Conservation (phyloP, 192 early-diverging fungal species). For the Coemansia sp. region DNA sequence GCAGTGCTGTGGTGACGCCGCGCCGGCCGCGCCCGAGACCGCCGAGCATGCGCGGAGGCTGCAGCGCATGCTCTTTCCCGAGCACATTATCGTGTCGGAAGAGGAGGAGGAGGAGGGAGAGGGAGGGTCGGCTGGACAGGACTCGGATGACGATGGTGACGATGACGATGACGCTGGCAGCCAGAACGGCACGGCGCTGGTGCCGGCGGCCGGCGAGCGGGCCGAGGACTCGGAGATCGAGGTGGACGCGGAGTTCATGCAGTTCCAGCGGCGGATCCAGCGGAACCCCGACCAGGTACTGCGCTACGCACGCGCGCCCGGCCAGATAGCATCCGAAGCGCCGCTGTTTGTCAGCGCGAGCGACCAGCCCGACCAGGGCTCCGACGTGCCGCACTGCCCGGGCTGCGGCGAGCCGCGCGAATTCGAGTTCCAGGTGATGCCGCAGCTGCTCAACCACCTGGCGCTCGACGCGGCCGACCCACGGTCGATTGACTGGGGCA, state of each 20-base stretch:
- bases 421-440: slow-evolving; percentile 95
- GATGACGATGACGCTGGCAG: slow-evolving; percentile 18
- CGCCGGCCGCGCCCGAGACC: slow-evolving; percentile 1
- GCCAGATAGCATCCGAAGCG: slow-evolving; percentile 32
- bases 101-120: slow-evolving; percentile 56
- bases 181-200: slow-evolving; percentile 21
- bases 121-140: slow-evolving; percentile 35
- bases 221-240: slow-evolving; percentile 75
- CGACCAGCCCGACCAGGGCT: slow-evolving; percentile 53
- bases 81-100: slow-evolving; percentile 66
- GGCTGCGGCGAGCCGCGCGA: slow-evolving; percentile 67
- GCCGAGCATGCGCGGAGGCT: slow-evolving; percentile 15
- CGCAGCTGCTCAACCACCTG: slow-evolving; percentile 80
- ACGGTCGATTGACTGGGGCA: slow-evolving; percentile 87
- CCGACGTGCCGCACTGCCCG: slow-evolving; percentile 64
- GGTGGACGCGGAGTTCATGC: slow-evolving; percentile 85
- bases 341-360: slow-evolving; percentile 79
- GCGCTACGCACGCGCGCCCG: slow-evolving; percentile 54
- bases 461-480: slow-evolving; percentile 63
- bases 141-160: slow-evolving; percentile 55
- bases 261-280: slow-evolving; percentile 80
- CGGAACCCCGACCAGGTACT: slow-evolving; percentile 82
- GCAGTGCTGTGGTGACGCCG: slow-evolving; percentile 45
- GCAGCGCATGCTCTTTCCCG: slow-evolving; percentile 54
- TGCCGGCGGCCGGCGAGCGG: slow-evolving; percentile 19